Evolutionary conservation across 257 asterid genomes (phyloP), one percentile per base, ranked within the genome.

Genomic region (Plantago ovata): DNA sequence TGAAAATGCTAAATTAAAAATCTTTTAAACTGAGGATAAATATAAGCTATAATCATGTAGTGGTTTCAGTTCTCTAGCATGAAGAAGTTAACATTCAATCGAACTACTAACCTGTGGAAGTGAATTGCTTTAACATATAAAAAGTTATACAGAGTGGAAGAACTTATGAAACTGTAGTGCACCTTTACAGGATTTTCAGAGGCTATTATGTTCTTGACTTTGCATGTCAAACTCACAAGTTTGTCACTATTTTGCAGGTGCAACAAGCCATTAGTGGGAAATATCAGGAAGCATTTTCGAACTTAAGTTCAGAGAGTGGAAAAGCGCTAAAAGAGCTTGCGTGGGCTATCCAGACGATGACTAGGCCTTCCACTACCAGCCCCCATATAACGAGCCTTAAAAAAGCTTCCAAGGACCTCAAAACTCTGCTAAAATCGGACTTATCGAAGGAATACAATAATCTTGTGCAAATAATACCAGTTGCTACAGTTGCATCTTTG

Each of bases 301-400:
- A 43, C 44, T 74, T 81, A 83, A 85, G 91, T 66, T 60, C 60
- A 13, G 96, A 81, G 68, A 74, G 77, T 18, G 91, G 95, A 11
- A 76, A 69, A 56, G 85, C 82, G 40, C 63, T 89, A 23, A 83
- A 85, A 66, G 86, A 79, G 39, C 61, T 85, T 5, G 78, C 95
- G 55, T 18, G 67, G 45, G 56, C 75, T 4, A 33, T 89, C 13
- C 61, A 60, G 56, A 81, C 81, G 1, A 85, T 83, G 96, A 76
- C 71, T 9, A 61, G 2, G 51, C 77, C 85, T 15, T 28, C 79
- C 8, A 64, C 77, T 32, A 62, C 83, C 0, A 58, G 67, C 18
- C 64, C 73, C 10, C 84, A 73, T 13, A 28, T 78, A 13, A 14
- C 61, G 2, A 77, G 55, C 69, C 70, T 87, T 2, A 74, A 73